Evolutionary conservation across 139 green algal genomes (phyloP), one percentile per base, ranked within the genome.

Genomic region (Tetratostichococcus sp.): DNA sequence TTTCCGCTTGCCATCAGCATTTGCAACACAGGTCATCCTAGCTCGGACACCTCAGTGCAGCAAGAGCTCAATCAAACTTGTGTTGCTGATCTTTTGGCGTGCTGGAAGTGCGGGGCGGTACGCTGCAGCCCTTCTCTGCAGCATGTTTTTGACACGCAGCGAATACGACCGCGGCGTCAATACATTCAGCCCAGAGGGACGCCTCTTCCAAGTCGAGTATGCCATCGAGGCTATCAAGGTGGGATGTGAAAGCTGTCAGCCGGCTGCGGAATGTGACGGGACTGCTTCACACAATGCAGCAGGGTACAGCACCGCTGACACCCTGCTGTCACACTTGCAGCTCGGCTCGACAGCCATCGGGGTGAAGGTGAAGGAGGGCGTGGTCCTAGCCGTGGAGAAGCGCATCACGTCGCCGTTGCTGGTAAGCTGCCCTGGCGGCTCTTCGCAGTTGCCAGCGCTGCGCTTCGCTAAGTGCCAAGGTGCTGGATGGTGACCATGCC

Each of bases 161-260:
- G 96, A 99, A 74, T 99, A 99, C 85, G 96, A 99, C 76, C 83
- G 95, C 17, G 94, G 96, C 32, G 96, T 99, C 3, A 99, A 97
- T 85, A 99, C 95, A 0, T 99, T 98, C 81, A 91, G 86, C 67
- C 94, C 94, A 33, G 94, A 94, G 65, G 93, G 93, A 1, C 87
- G 93, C 22, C 81, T 99, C 3, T 99, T 99, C 70, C 96, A 99
- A 86, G 96, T 99, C 22, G 96, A 99, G 76, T 99, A 98, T 76
- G 96, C 96, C 4, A 95, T 99, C 16, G 96, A 99, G 73, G 96
- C 96, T 23, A 98, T 99, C 86, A 98, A 98, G 87, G 90, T 95
- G 43, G 16, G 77, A 0, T 17, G 30, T 19, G 4, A 31, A 50
- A 4, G 25, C 62, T 22, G 22, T 16, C 62, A 68, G 50, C 39